Evolutionary conservation across 257 asterid genomes (phyloP).

Genomic region (Rauvolfia tetraphylla): DNA sequence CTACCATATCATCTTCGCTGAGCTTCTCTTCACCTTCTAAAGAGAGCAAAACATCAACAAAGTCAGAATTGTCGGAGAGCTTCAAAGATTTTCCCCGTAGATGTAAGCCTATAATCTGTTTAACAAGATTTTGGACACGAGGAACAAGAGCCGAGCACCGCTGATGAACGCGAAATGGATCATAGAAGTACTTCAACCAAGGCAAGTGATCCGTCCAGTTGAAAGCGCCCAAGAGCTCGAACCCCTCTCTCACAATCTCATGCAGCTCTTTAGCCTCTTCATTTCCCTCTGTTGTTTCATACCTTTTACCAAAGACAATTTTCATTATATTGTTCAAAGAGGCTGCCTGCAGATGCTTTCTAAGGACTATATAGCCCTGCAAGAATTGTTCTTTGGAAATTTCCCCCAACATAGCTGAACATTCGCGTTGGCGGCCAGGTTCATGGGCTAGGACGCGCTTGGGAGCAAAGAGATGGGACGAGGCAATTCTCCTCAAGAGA

Average conservation of each 20-base stretch:
- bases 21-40: conserved; percentile 77
- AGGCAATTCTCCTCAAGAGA: conserved; percentile 42
- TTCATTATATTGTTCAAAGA: conserved; percentile 48
- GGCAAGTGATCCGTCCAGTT: conserved; percentile 59
- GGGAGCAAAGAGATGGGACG: conserved; percentile 49
- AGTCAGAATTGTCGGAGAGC: conserved; percentile 33
- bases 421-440: conserved; percentile 35
- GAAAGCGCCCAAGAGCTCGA: conserved; percentile 56
- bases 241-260: conserved; percentile 51
- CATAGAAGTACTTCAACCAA: conserved; percentile 45
- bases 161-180: conserved; percentile 38
- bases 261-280: conserved; percentile 36
- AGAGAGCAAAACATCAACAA: conserved; percentile 62
- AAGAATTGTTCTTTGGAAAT: conserved; percentile 34
- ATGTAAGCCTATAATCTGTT: conserved; percentile 38
- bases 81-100: conserved; percentile 4
- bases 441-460: conserved; percentile 42
- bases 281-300: conserved; percentile 17
- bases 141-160: conserved; percentile 39
- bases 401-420: conserved; percentile 34
- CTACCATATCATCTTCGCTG: conserved; percentile 65
- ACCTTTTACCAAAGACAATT: conserved; percentile 48
- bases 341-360: conserved; percentile 45
- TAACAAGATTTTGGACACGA: conserved; percentile 37
- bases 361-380: conserved; percentile 32